A percentile compares a stretch with the other conserved stretches of the same genome.
These are phyloP conservation scores for Populus ilicifolia DNA, from an alignment of 345 rosid genomes.

Conservation along the genomic window DNA sequence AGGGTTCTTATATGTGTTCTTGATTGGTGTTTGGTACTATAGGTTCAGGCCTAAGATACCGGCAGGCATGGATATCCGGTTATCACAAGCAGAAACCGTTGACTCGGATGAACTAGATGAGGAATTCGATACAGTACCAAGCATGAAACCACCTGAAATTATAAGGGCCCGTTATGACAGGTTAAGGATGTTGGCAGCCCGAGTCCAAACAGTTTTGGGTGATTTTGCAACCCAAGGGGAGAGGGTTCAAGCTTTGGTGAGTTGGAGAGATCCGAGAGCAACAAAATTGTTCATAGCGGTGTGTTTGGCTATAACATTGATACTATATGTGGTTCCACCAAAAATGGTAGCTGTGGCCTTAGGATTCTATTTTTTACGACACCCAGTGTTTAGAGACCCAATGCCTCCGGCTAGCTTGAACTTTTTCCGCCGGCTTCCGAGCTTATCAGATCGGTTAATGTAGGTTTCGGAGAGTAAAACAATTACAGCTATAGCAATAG, in stretches of 20 bases:
- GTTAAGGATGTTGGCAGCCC: constrained; percentile 69
- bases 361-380: constrained; percentile 87
- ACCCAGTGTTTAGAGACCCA: constrained; percentile 92
- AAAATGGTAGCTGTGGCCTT: constrained; percentile 97
- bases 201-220: constrained; percentile 89
- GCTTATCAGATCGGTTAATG: constrained; percentile 84
- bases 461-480: constrained; percentile 25
- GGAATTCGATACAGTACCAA: constrained; percentile 91
- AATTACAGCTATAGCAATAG: neutral
- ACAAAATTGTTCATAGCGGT: constrained; percentile 79
- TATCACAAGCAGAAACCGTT: constrained; percentile 77
- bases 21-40: constrained; percentile 93
- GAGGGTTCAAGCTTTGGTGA: constrained; percentile 78
- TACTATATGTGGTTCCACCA: constrained; percentile 72
- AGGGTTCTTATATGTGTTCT: constrained; percentile 65
- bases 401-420: constrained; percentile 86
- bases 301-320: constrained; percentile 63
- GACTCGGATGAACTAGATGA: constrained; percentile 90
- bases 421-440: constrained; percentile 91
- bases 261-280: constrained; percentile 99
- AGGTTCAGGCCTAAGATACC: constrained; percentile 85
- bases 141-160: constrained; percentile 64
- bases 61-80: constrained; percentile 83
- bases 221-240: constrained; percentile 97
- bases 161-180: constrained; percentile 77